Evolutionary conservation across 306 rosid species (phyloP).

Genomic region (Luffa acutangula): DNA sequence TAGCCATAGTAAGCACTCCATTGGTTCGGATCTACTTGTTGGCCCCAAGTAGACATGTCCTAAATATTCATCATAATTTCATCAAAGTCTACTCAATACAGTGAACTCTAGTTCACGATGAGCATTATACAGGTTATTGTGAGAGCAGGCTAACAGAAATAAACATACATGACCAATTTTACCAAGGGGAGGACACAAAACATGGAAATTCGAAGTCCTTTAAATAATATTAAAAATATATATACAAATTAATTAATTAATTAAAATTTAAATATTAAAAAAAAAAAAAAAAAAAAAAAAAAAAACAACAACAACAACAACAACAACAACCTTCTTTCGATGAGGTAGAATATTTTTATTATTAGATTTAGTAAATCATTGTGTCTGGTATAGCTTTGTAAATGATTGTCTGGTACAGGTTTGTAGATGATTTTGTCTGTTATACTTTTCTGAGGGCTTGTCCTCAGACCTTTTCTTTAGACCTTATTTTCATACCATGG

Average conservation of each 20-base stretch:
- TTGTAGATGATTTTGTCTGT: neutral
- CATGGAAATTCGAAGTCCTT: neutral
- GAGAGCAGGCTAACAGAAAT: neutral
- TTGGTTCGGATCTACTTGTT: constrained; percentile 66
- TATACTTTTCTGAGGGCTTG: neutral
- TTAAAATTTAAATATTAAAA: no score
- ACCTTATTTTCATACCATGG: neutral
- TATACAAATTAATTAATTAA: no score
- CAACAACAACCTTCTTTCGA: no score
- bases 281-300: no score
- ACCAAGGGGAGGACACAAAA: neutral
- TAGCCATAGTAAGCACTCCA: constrained; percentile 80
- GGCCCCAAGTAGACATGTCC: constrained; percentile 67
- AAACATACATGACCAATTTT: neutral
- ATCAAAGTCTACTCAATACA: neutral
- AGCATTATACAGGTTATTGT: neutral
- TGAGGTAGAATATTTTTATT: neutral
- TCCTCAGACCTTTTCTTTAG: neutral
- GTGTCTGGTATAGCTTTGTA: neutral
- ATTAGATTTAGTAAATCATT: neutral
- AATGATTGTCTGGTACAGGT: neutral
- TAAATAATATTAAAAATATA: no score
- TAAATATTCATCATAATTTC: constrained; percentile 16
- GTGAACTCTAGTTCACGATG: neutral
- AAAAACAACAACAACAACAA: no score